Conservation (phyloP, 176 grass and related monocot species). For the Oryza nivara region DNA sequence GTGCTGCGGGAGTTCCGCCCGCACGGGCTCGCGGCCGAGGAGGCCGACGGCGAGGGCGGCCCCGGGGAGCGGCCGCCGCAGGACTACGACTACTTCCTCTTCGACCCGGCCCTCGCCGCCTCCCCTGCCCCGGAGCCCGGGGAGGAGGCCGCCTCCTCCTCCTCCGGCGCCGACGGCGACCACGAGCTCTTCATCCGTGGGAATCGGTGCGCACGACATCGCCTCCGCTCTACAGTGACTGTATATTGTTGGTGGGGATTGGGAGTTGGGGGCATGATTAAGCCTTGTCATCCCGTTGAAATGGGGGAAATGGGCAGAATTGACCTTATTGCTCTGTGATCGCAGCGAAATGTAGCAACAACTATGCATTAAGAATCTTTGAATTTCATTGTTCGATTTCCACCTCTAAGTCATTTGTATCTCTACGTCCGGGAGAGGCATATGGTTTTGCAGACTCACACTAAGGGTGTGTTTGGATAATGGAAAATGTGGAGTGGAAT, state of each 20-base stretch:
- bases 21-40: slow-evolving; percentile 70
- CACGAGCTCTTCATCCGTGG: slow-evolving; percentile 97
- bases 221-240: not conserved
- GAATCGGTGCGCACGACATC: slow-evolving; percentile 52
- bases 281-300: not conserved
- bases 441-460: not conserved
- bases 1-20: slow-evolving; percentile 89
- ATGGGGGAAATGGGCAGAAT: not conserved
- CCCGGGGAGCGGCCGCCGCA: slow-evolving; percentile 48
- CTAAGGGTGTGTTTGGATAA: not conserved
- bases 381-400: slow-evolving; percentile 19
- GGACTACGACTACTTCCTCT: slow-evolving; percentile 81
- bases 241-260: not conserved
- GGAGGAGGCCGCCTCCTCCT: slow-evolving; percentile 35
- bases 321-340: not conserved
- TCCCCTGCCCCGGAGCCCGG: slow-evolving; percentile 36
- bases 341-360: not conserved
- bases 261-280: not conserved
- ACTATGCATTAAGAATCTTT: not conserved
- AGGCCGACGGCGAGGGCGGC: slow-evolving; percentile 56
- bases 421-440: not conserved
- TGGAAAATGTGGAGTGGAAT: too few species aligned
- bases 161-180: slow-evolving; percentile 62
- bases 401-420: not conserved
- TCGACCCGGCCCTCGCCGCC: slow-evolving; percentile 59